phyloP scores from a whole-genome alignment of 2,329 filamentous ascomycete genomes.

The Xylaria multiplex region DNA sequence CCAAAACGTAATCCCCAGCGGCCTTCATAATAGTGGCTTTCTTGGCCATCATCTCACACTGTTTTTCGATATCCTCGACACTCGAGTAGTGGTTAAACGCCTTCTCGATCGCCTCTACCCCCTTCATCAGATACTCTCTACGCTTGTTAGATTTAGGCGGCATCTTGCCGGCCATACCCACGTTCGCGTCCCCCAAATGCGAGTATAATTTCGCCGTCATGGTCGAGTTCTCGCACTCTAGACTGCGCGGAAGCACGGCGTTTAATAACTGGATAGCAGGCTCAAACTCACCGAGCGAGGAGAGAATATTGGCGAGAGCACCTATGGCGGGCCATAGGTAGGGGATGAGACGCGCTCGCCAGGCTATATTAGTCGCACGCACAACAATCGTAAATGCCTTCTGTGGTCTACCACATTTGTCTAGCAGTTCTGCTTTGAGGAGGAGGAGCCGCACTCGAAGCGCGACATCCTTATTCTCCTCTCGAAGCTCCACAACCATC shows the following conservation, averaged over 20 bases:
- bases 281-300: constrained; percentile 75
- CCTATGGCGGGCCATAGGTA: constrained; percentile 78
- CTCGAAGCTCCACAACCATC: constrained; percentile 55
- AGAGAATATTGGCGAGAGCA: constrained; percentile 73
- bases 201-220: constrained; percentile 75
- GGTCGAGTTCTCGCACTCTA: constrained; percentile 74
- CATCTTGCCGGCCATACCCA: constrained; percentile 75
- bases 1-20: constrained; percentile 69
- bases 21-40: constrained; percentile 80
- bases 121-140: constrained; percentile 67
- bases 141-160: constrained; percentile 56
- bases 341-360: constrained; percentile 73
- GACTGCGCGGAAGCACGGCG: constrained; percentile 77
- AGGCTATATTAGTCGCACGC: constrained; percentile 77
- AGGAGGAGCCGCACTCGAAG: constrained; percentile 77
- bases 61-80: constrained; percentile 74
- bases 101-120: constrained; percentile 68
- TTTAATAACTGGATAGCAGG: constrained; percentile 72
- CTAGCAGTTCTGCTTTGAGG: constrained; percentile 76
- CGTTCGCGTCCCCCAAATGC: constrained; percentile 77
- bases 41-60: constrained; percentile 84
- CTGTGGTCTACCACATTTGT: constrained; percentile 73
- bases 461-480: constrained; percentile 65
- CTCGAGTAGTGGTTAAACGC: constrained; percentile 72
- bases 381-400: constrained; percentile 81